Percentiles rank a stretch among this genome's conserved stretches.
Conservation (phyloP, 1,139 yeast species). For the Diutina siamensis region DNA sequence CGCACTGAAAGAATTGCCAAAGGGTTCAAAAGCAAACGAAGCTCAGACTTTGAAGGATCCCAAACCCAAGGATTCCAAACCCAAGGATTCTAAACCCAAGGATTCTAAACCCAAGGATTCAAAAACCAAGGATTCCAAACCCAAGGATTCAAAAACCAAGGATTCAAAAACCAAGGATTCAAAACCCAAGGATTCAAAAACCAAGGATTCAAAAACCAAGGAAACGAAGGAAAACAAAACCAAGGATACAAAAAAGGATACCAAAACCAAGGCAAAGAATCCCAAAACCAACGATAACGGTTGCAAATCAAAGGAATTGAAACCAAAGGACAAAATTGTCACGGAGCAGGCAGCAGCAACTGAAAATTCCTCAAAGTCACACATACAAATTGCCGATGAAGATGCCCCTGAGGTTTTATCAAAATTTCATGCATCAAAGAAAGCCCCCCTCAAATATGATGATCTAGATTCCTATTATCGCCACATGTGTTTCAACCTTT, state of each 20-base stretch:
- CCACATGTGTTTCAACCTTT: conserved; percentile 50
- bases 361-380: too few relatives aligned
- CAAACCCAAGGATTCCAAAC: too few relatives aligned
- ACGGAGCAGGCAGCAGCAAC: too few relatives aligned
- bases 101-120: background rate
- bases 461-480: conserved; percentile 40
- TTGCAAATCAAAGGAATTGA: too few relatives aligned
- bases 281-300: too few relatives aligned
- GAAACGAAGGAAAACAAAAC: background rate
- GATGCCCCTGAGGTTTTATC: conserved; percentile 8
- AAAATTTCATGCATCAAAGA: conserved; percentile 19
- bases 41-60: too few relatives aligned
- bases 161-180: background rate
- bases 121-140: background rate
- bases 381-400: background rate
- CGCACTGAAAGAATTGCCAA: too few relatives aligned
- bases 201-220: background rate
- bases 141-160: background rate
- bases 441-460: conserved; percentile 37
- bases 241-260: background rate
- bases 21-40: too few relatives aligned
- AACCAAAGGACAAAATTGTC: too few relatives aligned
- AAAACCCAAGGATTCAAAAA: background rate
- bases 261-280: background rate
- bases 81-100: background rate